phyloP scores from a whole-genome alignment of 225 moss, liverwort and hornwort species.

The Pseudisothecium myosuroides region DNA sequence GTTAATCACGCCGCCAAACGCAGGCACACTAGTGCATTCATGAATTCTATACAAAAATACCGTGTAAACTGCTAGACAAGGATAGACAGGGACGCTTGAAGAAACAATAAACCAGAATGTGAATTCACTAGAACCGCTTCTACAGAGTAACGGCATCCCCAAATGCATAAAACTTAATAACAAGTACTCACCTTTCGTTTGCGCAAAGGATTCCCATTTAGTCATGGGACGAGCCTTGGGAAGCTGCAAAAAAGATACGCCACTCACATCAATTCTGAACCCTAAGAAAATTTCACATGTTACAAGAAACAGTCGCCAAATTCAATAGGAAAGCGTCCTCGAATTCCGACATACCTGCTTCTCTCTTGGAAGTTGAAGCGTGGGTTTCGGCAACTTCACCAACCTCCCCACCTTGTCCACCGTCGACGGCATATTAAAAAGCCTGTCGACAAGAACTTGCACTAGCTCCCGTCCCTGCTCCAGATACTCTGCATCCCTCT shows the following conservation, averaged over 20 bases:
- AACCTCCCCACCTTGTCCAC: conserved; percentile 81
- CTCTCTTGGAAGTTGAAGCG: conserved; percentile 69
- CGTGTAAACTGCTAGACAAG: not conserved
- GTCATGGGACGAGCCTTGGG: conserved; percentile 73
- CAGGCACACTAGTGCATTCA: not conserved
- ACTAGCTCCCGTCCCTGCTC: conserved; percentile 66
- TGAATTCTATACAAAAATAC: not conserved
- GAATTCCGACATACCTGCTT: conserved; percentile 57
- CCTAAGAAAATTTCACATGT: not conserved
- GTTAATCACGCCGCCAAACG: not conserved
- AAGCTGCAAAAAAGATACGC: conserved; percentile 29
- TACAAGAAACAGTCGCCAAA: not conserved
- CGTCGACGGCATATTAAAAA: conserved; percentile 61
- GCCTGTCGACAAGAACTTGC: conserved; percentile 54
- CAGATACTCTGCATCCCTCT: conserved; percentile 41
- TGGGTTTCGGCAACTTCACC: conserved; percentile 69
- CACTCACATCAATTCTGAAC: not conserved
- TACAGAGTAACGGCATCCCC: not conserved
- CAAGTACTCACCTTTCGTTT: conserved; percentile 64
- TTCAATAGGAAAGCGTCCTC: not conserved
- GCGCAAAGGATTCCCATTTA: conserved; percentile 96
- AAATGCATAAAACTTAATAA: not conserved
- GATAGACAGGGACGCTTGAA: not conserved
- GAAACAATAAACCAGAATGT: not conserved
- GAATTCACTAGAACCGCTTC: not conserved